These are phyloP conservation scores for Diplogelasinospora grovesii DNA, from an alignment of 495 filamentous ascomycete species.

Conservation along the genomic window DNA sequence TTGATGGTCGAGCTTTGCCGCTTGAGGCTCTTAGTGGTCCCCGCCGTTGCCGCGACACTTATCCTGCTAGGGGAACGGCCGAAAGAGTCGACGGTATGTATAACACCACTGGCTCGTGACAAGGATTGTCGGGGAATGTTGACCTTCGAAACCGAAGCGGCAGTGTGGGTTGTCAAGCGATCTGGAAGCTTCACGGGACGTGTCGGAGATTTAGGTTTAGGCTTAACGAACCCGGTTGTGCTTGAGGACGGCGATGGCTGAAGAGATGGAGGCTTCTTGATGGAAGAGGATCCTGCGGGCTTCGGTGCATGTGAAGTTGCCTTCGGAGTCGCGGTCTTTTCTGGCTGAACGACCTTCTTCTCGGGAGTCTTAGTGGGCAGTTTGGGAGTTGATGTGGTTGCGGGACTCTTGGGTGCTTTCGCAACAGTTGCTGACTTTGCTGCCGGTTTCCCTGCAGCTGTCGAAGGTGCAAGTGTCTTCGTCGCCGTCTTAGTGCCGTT, in stretches of 20 bases:
- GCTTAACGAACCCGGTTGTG: conserved; percentile 48
- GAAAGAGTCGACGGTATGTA: conserved; percentile 21
- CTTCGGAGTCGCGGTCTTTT: conserved; percentile 25
- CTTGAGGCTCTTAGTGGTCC: conserved; percentile 25
- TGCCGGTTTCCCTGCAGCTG: conserved; percentile 31
- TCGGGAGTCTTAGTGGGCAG: conserved; percentile 24
- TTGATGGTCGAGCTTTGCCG: conserved; percentile 35
- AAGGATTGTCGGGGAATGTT: conserved; percentile 30
- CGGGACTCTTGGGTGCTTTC: conserved; percentile 26
- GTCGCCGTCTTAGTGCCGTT: conserved; percentile 9
- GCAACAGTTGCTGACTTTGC: conserved; percentile 30
- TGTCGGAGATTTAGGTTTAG: conserved; percentile 59
- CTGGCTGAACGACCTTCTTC: conserved; percentile 17
- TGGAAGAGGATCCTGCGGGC: conserved; percentile 16
- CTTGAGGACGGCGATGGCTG: conserved; percentile 27
- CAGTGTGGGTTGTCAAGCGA: conserved; percentile 57
- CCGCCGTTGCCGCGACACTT: conserved; percentile 23
- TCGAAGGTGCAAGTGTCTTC: conserved; percentile 37
- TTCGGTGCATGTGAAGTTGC: conserved; percentile 20
- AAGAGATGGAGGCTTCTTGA: conserved; percentile 30
- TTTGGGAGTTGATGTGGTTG: conserved; percentile 16
- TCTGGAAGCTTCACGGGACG: conserved; percentile 54
- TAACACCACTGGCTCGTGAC: conserved; percentile 29
- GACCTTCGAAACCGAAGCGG: conserved; percentile 52
- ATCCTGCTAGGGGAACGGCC: conserved; percentile 40